Conservation (phyloP, 164 flowering plant genomes). For the Pachysandra terminalis region DNA sequence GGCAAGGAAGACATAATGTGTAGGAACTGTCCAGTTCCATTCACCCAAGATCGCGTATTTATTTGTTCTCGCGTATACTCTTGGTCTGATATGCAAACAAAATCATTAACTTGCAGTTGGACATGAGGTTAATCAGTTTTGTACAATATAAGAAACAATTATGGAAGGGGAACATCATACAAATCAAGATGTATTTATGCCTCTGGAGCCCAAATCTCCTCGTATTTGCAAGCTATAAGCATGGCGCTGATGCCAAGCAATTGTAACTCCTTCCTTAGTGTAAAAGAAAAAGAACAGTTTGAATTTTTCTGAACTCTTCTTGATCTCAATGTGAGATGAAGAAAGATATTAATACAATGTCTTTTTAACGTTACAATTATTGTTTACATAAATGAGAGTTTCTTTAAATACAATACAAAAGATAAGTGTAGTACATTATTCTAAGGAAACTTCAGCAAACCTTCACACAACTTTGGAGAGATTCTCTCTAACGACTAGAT, state of each 20-base stretch:
- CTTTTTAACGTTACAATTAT: no score
- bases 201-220: slow-evolving; percentile 63
- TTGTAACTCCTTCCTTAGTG: slow-evolving; percentile 39
- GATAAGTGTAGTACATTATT: no score
- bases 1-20: slow-evolving; percentile 58
- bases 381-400: no score
- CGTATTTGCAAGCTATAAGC: no score
- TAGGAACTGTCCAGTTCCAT: slow-evolving; percentile 63
- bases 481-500: no score
- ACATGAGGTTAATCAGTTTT: background rate
- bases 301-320: no score
- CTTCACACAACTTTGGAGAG: no score
- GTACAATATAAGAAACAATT: background rate
- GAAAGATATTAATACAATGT: no score
- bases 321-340: no score
- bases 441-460: no score
- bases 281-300: no score
- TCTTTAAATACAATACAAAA: no score
- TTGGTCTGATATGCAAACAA: slow-evolving; percentile 51
- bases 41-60: slow-evolving; percentile 51
- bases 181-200: slow-evolving; percentile 10
- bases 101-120: slow-evolving; percentile 44
- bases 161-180: background rate
- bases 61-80: slow-evolving; percentile 47
- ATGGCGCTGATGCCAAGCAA: slow-evolving; percentile 42